Conservation (phyloP, 2,329 filamentous ascomycete genomes). For the Podosphaera xanthii region DNA sequence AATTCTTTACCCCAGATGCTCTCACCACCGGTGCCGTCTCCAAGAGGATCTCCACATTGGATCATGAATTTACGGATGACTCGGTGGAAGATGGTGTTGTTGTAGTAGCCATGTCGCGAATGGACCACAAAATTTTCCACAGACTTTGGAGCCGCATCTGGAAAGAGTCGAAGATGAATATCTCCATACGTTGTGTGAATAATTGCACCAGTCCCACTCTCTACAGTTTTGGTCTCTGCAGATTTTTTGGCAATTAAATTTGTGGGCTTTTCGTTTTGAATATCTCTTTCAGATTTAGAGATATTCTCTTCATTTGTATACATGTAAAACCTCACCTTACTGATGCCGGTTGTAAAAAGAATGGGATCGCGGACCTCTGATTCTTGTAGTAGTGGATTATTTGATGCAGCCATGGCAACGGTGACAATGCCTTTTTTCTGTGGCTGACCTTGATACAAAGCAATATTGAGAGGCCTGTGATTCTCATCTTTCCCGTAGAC, state of each 20-base stretch:
- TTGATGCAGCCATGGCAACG: conserved; percentile 88
- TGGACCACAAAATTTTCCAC: conserved; percentile 97
- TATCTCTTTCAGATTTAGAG: conserved; percentile 63
- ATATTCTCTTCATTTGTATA: conserved; percentile 80
- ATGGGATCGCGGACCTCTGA: conserved; percentile 81
- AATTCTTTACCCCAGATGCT: conserved; percentile 87
- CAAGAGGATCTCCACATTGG: conserved; percentile 61
- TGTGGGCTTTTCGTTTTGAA: conserved; percentile 84
- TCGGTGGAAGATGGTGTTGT: conserved; percentile 90
- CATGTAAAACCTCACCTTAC: conserved; percentile 90
- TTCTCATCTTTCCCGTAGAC: conserved; percentile 79
- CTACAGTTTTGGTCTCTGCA: conserved; percentile 34
- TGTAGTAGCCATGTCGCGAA: conserved; percentile 77
- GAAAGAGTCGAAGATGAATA: conserved; percentile 81
- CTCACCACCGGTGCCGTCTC: conserved; percentile 75
- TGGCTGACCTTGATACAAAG: conserved; percentile 83
- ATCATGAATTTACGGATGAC: conserved; percentile 99
- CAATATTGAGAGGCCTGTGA: conserved; percentile 60
- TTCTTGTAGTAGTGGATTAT: conserved; percentile 79
- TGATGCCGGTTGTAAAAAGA: conserved; percentile 59
- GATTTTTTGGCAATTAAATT: conserved; percentile 32
- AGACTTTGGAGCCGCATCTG: conserved; percentile 74
- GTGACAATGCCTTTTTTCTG: conserved; percentile 87
- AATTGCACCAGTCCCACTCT: conserved; percentile 58
- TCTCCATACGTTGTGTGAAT: conserved; percentile 88